Evolutionary conservation across 2,329 filamentous ascomycete genomes (phyloP).

Genomic region (Pochonia chlamydosporia): DNA sequence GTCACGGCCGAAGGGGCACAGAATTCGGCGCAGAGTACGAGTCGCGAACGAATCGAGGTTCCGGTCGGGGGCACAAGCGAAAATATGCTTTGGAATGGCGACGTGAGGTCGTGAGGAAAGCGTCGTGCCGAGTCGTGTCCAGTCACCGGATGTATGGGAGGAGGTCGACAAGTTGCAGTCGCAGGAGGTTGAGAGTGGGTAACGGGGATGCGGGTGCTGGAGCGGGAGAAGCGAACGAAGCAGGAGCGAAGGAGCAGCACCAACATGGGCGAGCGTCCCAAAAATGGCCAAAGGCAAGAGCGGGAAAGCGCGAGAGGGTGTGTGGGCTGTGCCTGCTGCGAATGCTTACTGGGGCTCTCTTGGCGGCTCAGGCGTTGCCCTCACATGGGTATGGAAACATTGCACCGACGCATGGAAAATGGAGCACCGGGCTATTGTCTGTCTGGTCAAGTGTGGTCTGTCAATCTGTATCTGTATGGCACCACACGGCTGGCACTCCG

Average conservation of each 20-base stretch:
- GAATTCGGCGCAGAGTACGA: background rate
- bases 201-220: conserved; percentile 3
- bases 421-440: no score
- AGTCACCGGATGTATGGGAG: background rate
- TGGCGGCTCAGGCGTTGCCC: background rate
- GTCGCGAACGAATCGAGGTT: background rate
- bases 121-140: background rate
- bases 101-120: background rate
- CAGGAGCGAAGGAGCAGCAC: background rate
- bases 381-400: no score
- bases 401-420: no score
- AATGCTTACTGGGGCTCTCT: background rate
- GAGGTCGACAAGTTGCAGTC: background rate
- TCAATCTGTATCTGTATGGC: no score
- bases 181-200: conserved; percentile 7
- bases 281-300: background rate
- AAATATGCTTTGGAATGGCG: background rate
- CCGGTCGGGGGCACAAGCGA: background rate
- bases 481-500: no score
- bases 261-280: background rate
- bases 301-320: background rate
- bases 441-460: no score
- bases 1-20: conserved; percentile 2
- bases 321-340: background rate
- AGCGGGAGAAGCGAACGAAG: background rate